A percentile compares a stretch with the other conserved stretches of the same genome.
These are phyloP conservation scores for Helminthosporium solani DNA, from an alignment of 2,329 filamentous ascomycete genomes.

Conservation along the genomic window DNA sequence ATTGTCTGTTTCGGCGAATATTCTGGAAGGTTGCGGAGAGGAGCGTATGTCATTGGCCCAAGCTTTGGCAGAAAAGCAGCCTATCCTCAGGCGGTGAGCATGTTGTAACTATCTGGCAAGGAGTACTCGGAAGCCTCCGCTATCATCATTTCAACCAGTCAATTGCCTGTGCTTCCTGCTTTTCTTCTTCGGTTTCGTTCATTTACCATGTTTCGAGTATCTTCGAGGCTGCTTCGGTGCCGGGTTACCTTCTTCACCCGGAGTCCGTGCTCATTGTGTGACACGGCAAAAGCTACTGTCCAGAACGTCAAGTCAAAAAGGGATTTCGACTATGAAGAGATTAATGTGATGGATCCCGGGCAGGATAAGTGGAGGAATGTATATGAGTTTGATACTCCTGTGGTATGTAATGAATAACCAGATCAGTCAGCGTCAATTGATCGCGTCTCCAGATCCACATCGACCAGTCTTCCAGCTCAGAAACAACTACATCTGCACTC, in stretches of 20 bases:
- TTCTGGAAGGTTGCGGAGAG: slow-evolving; percentile 34
- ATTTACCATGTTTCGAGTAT: slow-evolving; percentile 33
- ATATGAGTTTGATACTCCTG: slow-evolving; percentile 81
- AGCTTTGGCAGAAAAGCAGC: slow-evolving; percentile 27
- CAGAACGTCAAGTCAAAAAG: slow-evolving; percentile 66
- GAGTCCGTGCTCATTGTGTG: slow-evolving; percentile 69
- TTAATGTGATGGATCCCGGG: slow-evolving; percentile 66
- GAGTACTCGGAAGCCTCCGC: slow-evolving; percentile 19
- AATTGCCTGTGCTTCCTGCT: neutral
- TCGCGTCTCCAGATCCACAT: slow-evolving; percentile 57
- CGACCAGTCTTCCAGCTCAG: slow-evolving; percentile 53
- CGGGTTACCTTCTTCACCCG: slow-evolving; percentile 76
- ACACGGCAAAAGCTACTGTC: slow-evolving; percentile 66
- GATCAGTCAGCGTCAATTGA: slow-evolving; percentile 15
- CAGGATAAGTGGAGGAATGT: slow-evolving; percentile 67
- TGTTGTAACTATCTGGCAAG: neutral
- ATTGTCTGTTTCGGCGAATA: slow-evolving; percentile 29
- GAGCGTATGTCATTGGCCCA: slow-evolving; percentile 28
- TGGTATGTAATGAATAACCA: slow-evolving; percentile 53
- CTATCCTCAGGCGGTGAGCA: slow-evolving; percentile 1
- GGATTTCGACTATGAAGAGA: slow-evolving; percentile 68
- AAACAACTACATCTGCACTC: slow-evolving; percentile 58
- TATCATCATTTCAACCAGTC: neutral
- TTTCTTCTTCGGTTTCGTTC: neutral
- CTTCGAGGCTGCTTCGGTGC: slow-evolving; percentile 38